Percentiles rank a stretch among this genome's conserved stretches.
Conservation (phyloP, 495 filamentous ascomycete genomes). For the Lasiosphaeria ovina region DNA sequence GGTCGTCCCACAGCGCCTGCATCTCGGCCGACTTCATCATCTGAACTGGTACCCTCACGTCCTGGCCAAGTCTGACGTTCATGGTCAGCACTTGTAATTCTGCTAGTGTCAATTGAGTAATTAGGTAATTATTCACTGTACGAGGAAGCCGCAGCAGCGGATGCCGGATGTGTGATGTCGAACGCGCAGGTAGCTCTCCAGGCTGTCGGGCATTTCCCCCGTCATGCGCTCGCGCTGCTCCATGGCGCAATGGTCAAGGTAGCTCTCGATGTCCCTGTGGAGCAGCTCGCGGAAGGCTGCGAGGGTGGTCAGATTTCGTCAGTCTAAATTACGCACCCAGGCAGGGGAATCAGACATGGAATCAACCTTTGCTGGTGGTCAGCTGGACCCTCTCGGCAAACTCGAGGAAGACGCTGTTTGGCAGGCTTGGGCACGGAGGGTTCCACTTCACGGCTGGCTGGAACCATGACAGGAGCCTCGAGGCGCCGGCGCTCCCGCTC, state of each 20-base stretch:
- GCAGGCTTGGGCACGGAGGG: conserved; percentile 10
- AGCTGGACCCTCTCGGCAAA: conserved; percentile 5
- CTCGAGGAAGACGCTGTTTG: conserved; percentile 10
- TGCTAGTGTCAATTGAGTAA: background rate
- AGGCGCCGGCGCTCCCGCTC: background rate
- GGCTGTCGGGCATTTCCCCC: conserved; percentile 4
- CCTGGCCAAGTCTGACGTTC: background rate
- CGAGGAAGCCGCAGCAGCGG: conserved; percentile 6
- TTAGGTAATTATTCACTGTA: conserved; percentile 12
- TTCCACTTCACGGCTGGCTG: background rate
- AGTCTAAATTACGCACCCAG: too few relatives aligned
- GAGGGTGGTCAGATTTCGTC: background rate
- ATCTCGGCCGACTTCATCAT: conserved; percentile 12
- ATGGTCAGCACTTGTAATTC: background rate
- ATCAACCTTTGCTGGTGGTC: background rate
- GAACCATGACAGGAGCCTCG: conserved; percentile 3
- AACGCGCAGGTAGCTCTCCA: conserved; percentile 14
- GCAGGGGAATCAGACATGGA: too few relatives aligned
- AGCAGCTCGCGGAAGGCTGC: conserved; percentile 9
- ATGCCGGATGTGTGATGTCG: conserved; percentile 9
- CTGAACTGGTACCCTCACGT: conserved; percentile 1
- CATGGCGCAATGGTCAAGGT: conserved; percentile 10
- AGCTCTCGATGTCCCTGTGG: conserved; percentile 11
- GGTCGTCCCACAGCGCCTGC: conserved; percentile 15
- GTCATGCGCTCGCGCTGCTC: conserved; percentile 16